These are phyloP conservation scores for Teratosphaeria pseudoeucalypti DNA, from an alignment of 2,329 filamentous ascomycete species.

Conservation along the genomic window DNA sequence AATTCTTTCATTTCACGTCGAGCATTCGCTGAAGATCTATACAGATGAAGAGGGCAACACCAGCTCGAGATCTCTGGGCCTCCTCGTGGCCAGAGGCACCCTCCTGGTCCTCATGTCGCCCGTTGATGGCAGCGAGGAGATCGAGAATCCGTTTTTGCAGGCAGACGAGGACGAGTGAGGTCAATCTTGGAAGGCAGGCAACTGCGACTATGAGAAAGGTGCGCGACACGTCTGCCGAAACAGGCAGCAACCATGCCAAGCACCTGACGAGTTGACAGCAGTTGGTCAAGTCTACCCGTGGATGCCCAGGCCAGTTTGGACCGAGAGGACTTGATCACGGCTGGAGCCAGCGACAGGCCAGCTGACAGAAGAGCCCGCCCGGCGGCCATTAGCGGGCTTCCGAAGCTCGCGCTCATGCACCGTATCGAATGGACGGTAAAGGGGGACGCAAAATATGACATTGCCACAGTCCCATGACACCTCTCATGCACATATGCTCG, in stretches of 20 bases:
- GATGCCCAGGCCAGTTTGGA: not conserved
- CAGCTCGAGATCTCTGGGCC: constrained; percentile 65
- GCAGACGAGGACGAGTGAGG: constrained; percentile 37
- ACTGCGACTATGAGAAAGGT: not conserved
- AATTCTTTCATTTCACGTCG: not conserved
- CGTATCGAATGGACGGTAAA: not conserved
- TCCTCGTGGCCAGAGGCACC: constrained; percentile 85
- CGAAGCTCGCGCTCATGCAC: not conserved
- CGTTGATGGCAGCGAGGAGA: constrained; percentile 88
- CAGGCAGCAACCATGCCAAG: not conserved
- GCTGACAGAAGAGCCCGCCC: no score
- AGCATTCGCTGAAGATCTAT: constrained; percentile 2
- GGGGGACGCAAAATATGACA: not conserved
- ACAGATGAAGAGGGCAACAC: constrained; percentile 89
- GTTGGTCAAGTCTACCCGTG: not conserved
- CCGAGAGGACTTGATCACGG: not conserved
- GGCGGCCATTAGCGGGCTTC: not conserved
- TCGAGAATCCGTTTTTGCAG: constrained; percentile 83
- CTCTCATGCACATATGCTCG: not conserved
- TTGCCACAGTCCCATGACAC: not conserved
- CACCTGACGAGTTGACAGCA: not conserved
- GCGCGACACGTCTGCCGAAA: not conserved
- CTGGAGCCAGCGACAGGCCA: no score
- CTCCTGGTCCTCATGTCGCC: constrained; percentile 87
- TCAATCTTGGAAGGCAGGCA: not conserved